Percentiles rank a stretch among this genome's conserved stretches.
Evolutionary conservation across 805 yeast genomes (phyloP).

Genomic region (Kurtzmaniella fragi): DNA sequence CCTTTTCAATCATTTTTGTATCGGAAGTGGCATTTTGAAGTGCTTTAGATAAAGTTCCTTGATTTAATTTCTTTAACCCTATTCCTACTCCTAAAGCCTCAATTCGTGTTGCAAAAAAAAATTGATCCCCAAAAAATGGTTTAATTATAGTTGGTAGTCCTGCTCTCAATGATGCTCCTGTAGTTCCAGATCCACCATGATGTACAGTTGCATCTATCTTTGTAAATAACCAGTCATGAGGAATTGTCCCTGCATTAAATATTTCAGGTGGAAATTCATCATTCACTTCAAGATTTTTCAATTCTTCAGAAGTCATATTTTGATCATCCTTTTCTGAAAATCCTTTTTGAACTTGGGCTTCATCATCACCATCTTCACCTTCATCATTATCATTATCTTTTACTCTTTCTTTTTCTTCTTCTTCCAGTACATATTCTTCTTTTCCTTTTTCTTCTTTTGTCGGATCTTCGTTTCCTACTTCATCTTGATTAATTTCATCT

Average conservation of each 20-base stretch:
- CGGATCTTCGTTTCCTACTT: too few species aligned
- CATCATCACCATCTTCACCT: not conserved
- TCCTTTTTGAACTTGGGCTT: constrained; percentile 14
- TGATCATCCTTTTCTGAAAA: constrained; percentile 8
- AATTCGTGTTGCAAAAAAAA: constrained; percentile 81
- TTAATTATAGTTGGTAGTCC: constrained; percentile 89
- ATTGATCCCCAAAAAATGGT: constrained; percentile 96
- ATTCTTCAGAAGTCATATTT: constrained; percentile 9
- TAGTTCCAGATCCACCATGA: constrained; percentile 96
- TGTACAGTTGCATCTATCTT: constrained; percentile 91
- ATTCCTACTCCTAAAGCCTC: constrained; percentile 89
- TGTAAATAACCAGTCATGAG: constrained; percentile 94
- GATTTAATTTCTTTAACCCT: constrained; percentile 61
- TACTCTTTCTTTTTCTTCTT: not conserved
- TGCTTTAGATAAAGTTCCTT: constrained; percentile 59
- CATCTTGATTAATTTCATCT: too few species aligned
- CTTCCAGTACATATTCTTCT: too few species aligned
- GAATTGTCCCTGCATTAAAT: constrained; percentile 65
- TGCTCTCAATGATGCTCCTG: constrained; percentile 83
- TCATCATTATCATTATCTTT: constrained; percentile 3
- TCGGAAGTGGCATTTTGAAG: constrained; percentile 64
- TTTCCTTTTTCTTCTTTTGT: too few species aligned
- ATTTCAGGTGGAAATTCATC: constrained; percentile 60
- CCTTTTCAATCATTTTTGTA: constrained; percentile 61
- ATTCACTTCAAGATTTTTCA: constrained; percentile 24